Evolutionary conservation across 305 asterid genomes (phyloP).

Genomic region (Fraxinus baroniana): DNA sequence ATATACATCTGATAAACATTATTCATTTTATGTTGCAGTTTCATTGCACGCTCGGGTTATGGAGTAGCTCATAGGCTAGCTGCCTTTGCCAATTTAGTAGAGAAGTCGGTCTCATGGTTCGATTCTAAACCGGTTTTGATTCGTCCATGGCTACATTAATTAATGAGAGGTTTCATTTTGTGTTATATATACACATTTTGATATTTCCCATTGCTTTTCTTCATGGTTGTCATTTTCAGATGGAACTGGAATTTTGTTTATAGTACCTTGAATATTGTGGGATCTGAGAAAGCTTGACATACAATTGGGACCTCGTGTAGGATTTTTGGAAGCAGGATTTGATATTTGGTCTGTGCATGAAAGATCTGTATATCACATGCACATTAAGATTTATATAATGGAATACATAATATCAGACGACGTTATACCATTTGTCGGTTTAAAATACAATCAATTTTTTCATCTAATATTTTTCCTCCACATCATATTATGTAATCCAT

Average conservation of each 20-base stretch:
- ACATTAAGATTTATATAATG: no score
- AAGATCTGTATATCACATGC: not conserved
- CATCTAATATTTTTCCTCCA: no score
- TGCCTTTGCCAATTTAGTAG: not conserved
- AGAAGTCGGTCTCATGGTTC: not conserved
- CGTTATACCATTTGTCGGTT: no score
- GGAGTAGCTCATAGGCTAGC: not conserved
- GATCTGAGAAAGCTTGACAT: not conserved
- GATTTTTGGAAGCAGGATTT: constrained; percentile 24
- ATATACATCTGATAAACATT: not conserved
- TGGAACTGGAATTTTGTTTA: constrained; percentile 32
- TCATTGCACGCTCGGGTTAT: not conserved
- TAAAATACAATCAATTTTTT: no score
- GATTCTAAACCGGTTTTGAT: not conserved
- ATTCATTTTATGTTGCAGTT: not conserved
- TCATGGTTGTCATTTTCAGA: constrained; percentile 31
- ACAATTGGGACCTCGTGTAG: constrained; percentile 13
- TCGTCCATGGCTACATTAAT: not conserved
- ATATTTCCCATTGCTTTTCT: not conserved
- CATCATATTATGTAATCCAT: no score
- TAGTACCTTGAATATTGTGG: constrained; percentile 14
- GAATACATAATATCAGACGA: no score
- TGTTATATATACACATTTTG: not conserved
- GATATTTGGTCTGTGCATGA: not conserved
- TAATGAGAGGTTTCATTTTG: not conserved